Conservation (phyloP, 352 stramenopile species). For the Globisporangium heterothallicum region DNA sequence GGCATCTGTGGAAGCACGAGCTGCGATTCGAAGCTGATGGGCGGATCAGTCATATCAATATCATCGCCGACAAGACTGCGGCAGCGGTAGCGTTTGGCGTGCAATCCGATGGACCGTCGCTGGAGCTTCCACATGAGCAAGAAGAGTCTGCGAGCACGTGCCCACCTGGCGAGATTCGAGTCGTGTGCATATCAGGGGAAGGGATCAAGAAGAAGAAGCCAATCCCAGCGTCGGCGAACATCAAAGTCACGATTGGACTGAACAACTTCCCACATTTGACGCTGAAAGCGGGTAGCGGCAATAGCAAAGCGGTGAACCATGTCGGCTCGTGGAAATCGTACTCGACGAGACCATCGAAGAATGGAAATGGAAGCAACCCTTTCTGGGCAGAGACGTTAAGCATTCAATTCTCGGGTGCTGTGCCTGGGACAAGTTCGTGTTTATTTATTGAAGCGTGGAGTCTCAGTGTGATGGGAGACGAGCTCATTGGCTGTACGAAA, state of each 20-base stretch:
- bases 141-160: slow-evolving; percentile 53
- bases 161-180: slow-evolving; percentile 72
- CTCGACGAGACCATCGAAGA: slow-evolving; percentile 54
- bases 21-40: slow-evolving; percentile 75
- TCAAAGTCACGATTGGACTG: slow-evolving; percentile 65
- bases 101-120: slow-evolving; percentile 45
- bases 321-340: slow-evolving; percentile 62
- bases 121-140: slow-evolving; percentile 59
- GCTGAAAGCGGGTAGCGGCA: slow-evolving; percentile 30
- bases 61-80: slow-evolving; percentile 78
- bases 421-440: slow-evolving; percentile 67
- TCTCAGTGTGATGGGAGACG: slow-evolving; percentile 69
- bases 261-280: slow-evolving; percentile 70
- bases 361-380: slow-evolving; percentile 35
- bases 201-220: slow-evolving; percentile 45
- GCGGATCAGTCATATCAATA: slow-evolving; percentile 80
- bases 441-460: slow-evolving; percentile 78
- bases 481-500: slow-evolving; percentile 68
- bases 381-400: slow-evolving; percentile 80
- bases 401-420: slow-evolving; percentile 68
- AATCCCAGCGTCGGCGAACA: slow-evolving; percentile 29
- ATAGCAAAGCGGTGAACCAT: slow-evolving; percentile 36
- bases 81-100: slow-evolving; percentile 71
- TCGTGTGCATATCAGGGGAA: slow-evolving; percentile 73
- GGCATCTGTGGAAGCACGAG: slow-evolving; percentile 81